These are phyloP conservation scores for Dryadomyces sulphureus DNA, from an alignment of 2,329 filamentous ascomycete species.

Conservation along the genomic window DNA sequence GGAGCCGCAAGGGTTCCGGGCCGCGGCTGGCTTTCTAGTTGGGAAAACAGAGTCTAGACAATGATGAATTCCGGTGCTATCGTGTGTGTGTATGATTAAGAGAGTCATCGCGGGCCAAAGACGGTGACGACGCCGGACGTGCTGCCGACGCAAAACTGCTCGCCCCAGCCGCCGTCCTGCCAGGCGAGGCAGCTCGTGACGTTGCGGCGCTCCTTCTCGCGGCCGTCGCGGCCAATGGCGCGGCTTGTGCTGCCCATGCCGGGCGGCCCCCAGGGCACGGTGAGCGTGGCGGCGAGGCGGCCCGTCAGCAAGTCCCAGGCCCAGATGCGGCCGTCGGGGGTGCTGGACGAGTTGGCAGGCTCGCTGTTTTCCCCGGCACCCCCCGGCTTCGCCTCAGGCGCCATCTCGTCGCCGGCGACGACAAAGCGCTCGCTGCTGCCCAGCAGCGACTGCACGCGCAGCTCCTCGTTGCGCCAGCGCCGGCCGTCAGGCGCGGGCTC, in stretches of 20 bases:
- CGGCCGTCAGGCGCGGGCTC: background rate
- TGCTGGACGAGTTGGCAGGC: slow-evolving; percentile 1
- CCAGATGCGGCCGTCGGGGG: slow-evolving; percentile 46
- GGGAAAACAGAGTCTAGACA: background rate
- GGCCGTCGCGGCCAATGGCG: slow-evolving; percentile 43
- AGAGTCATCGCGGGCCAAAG: slow-evolving; percentile 25
- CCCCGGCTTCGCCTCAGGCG: slow-evolving; percentile 11
- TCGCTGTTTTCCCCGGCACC: slow-evolving; percentile 9
- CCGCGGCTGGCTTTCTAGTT: slow-evolving; percentile 1
- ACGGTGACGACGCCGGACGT: slow-evolving; percentile 51
- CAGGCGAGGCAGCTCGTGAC: slow-evolving; percentile 48
- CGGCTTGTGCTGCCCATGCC: slow-evolving; percentile 30
- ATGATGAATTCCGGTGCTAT: background rate
- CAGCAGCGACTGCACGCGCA: slow-evolving; percentile 62
- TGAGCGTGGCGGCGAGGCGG: slow-evolving; percentile 47
- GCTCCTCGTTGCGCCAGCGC: slow-evolving; percentile 45
- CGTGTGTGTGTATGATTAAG: background rate
- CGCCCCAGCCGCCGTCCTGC: slow-evolving; percentile 46
- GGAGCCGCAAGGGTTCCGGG: background rate
- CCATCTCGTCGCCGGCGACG: slow-evolving; percentile 64
- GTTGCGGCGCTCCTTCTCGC: slow-evolving; percentile 42
- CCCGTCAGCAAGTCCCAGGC: slow-evolving; percentile 79
- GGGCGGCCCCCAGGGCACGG: slow-evolving; percentile 35
- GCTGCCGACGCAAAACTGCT: slow-evolving; percentile 51
- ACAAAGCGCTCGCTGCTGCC: slow-evolving; percentile 66